These are phyloP conservation scores for Saturnispora zaruensis DNA, from an alignment of 805 yeast genomes.

Conservation along the genomic window DNA sequence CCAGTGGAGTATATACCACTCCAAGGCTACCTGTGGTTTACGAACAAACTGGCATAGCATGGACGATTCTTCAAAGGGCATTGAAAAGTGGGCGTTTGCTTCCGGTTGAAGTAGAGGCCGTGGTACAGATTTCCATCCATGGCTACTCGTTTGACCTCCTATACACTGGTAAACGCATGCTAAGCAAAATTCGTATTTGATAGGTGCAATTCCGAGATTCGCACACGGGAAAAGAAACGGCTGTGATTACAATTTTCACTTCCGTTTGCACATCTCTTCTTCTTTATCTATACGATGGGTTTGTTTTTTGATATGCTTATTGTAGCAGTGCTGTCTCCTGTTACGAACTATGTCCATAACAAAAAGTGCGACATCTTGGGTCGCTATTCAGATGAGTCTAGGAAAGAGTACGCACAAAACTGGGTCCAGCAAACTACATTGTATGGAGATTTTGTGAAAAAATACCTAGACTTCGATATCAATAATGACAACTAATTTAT, in stretches of 20 bases:
- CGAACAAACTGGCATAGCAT: conserved; percentile 32
- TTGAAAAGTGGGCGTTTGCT: conserved; percentile 43
- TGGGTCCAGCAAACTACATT: conserved; percentile 14
- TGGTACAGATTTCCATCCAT: conserved; percentile 33
- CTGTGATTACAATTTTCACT: neutral
- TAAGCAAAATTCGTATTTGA: conserved; percentile 31
- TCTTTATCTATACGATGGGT: conserved; percentile 6
- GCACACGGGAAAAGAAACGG: neutral
- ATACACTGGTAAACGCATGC: conserved; percentile 38
- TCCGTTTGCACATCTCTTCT: neutral
- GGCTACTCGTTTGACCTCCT: conserved; percentile 33
- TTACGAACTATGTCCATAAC: conserved; percentile 13
- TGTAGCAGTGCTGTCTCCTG: conserved; percentile 13
- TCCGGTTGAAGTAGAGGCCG: conserved; percentile 30
- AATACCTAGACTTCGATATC: conserved; percentile 10
- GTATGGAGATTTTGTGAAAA: conserved; percentile 14
- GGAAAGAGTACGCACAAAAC: conserved; percentile 11
- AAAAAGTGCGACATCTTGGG: conserved; percentile 14
- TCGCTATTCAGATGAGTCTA: conserved; percentile 10
- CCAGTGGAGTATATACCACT: conserved; percentile 46
- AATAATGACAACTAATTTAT: neutral
- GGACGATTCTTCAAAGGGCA: conserved; percentile 43
- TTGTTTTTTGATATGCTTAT: conserved; percentile 14
- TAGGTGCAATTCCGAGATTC: neutral
- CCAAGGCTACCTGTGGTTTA: conserved; percentile 42